These are phyloP conservation scores for Aspergillus steynii DNA, from an alignment of 495 filamentous ascomycete species.

Conservation along the genomic window DNA sequence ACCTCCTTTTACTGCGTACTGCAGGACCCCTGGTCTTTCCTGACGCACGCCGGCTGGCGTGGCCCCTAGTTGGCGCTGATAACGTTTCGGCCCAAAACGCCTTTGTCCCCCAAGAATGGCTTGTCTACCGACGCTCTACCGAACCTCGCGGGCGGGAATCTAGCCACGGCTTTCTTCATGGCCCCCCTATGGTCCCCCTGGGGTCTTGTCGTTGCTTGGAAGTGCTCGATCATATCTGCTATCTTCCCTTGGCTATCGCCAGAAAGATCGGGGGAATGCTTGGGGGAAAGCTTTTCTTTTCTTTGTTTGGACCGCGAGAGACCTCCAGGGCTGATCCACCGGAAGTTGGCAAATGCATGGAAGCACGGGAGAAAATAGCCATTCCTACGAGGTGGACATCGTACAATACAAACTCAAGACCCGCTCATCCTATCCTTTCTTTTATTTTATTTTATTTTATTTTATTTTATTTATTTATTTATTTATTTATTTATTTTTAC, in stretches of 20 bases:
- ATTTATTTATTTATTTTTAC: too few relatives aligned
- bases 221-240: neutral
- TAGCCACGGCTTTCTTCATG: neutral
- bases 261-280: neutral
- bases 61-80: too few relatives aligned
- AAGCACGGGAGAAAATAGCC: slow-evolving; percentile 33
- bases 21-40: neutral
- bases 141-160: neutral
- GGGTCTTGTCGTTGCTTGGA: neutral
- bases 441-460: too few relatives aligned
- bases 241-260: neutral
- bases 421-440: neutral
- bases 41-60: too few relatives aligned
- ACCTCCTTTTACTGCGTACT: neutral
- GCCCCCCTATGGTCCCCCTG: neutral
- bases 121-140: too few relatives aligned
- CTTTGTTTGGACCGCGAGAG: neutral
- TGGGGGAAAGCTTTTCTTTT: slow-evolving; percentile 1
- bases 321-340: neutral
- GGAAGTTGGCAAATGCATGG: slow-evolving; percentile 28
- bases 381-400: neutral
- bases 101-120: too few relatives aligned
- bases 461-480: too few relatives aligned
- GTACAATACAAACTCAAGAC: neutral
- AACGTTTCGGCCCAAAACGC: too few relatives aligned